phyloP scores from a whole-genome alignment of 116 monocot species.

The Posidonia oceanica region DNA sequence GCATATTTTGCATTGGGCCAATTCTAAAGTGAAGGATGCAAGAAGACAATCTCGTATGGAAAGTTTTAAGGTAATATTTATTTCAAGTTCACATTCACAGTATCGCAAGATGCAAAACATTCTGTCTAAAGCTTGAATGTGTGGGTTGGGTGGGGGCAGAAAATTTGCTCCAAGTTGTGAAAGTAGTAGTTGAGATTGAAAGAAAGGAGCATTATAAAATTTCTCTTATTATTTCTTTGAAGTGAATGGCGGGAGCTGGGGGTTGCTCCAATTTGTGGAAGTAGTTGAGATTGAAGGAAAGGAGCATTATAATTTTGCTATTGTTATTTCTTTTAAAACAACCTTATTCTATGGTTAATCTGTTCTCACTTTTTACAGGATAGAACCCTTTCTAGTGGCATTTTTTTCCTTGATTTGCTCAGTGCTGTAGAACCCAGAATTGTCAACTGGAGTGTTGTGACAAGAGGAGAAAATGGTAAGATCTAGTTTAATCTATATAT shows the following conservation, averaged over 20 bases:
- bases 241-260: too few relatives aligned
- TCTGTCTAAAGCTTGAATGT: too few relatives aligned
- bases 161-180: too few relatives aligned
- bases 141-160: too few relatives aligned
- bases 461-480: conserved; percentile 62
- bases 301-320: too few relatives aligned
- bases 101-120: neutral
- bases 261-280: too few relatives aligned
- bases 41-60: conserved; percentile 60
- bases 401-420: conserved; percentile 73
- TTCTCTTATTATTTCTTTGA: too few relatives aligned
- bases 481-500: too few relatives aligned
- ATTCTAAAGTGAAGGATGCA: conserved; percentile 55
- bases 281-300: too few relatives aligned
- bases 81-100: neutral
- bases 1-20: conserved; percentile 83
- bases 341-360: neutral
- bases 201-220: too few relatives aligned
- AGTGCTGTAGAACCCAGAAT: conserved; percentile 75
- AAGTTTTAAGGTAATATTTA: conserved; percentile 58
- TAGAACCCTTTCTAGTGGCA: conserved; percentile 53
- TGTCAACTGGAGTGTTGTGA: conserved; percentile 84
- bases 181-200: too few relatives aligned
- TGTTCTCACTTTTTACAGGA: neutral
- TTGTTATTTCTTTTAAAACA: too few relatives aligned